phyloP scores from a whole-genome alignment of 306 rosid species.

The Alnus glutinosa region DNA sequence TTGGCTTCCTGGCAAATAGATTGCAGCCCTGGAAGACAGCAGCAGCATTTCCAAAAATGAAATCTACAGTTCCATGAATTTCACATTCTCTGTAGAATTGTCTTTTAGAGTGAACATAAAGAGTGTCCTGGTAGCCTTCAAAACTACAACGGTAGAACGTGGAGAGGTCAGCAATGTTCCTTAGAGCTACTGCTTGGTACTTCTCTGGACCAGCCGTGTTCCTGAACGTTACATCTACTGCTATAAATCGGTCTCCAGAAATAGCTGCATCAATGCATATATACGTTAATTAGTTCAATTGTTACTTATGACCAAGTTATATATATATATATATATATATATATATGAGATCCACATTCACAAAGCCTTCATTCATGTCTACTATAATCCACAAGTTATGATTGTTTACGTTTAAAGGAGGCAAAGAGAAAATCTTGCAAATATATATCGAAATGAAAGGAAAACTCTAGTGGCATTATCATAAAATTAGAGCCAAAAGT shows the following conservation, averaged over 20 bases:
- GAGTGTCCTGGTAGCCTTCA: slow-evolving; percentile 88
- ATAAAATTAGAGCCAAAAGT: too few species aligned
- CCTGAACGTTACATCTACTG: slow-evolving; percentile 68
- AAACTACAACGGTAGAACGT: slow-evolving; percentile 78
- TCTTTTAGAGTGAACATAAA: slow-evolving; percentile 66
- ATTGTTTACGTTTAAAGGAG: too few species aligned
- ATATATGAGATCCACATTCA: not conserved
- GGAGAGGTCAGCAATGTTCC: slow-evolving; percentile 76
- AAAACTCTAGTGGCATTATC: too few species aligned
- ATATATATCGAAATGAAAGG: too few species aligned
- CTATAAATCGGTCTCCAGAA: slow-evolving; percentile 67
- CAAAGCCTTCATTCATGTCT: not conserved
- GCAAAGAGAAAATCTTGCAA: too few species aligned
- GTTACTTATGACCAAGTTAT: too few species aligned
- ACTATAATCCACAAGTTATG: not conserved
- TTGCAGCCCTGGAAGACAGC: slow-evolving; percentile 71
- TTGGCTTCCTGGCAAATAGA: slow-evolving; percentile 57
- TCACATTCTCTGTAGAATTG: slow-evolving; percentile 81
- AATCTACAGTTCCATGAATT: slow-evolving; percentile 73
- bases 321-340: not conserved
- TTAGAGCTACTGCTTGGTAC: slow-evolving; percentile 82
- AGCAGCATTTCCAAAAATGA: slow-evolving; percentile 78
- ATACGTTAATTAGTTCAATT: not conserved
- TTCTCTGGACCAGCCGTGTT: slow-evolving; percentile 84
- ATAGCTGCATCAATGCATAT: slow-evolving; percentile 46